phyloP scores from a whole-genome alignment of 306 rosid species.

The Quercus dentata region DNA sequence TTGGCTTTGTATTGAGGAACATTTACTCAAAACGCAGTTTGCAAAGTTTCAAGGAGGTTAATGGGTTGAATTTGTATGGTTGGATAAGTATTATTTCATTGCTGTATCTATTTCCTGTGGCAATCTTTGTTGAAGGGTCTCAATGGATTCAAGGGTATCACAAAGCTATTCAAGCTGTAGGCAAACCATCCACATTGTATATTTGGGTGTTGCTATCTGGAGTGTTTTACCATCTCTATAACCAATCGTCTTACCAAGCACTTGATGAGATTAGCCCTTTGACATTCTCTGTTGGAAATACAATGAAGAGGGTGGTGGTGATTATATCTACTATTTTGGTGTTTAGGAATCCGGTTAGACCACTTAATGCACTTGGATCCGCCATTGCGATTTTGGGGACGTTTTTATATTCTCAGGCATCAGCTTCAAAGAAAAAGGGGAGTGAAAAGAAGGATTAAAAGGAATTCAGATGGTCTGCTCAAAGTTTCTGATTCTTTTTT shows the following conservation, averaged over 20 bases:
- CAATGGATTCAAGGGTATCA: slow-evolving; percentile 91
- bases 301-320: slow-evolving; percentile 96
- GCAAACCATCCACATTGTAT: slow-evolving; percentile 67
- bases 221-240: slow-evolving; percentile 89
- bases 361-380: slow-evolving; percentile 88
- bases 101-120: slow-evolving; percentile 78
- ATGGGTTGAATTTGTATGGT: slow-evolving; percentile 88
- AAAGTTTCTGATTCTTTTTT: slow-evolving; percentile 11
- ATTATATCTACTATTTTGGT: slow-evolving; percentile 78
- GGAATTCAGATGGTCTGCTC: not conserved
- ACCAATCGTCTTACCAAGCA: slow-evolving; percentile 95
- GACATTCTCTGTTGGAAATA: slow-evolving; percentile 91
- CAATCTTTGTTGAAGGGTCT: slow-evolving; percentile 82
- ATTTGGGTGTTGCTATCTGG: slow-evolving; percentile 87
- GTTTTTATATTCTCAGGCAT: slow-evolving; percentile 82
- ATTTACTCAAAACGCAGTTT: slow-evolving; percentile 81
- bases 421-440: slow-evolving; percentile 56
- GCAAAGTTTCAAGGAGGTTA: slow-evolving; percentile 74
- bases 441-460: slow-evolving; percentile 56
- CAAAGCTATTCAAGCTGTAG: slow-evolving; percentile 60
- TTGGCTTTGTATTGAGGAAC: slow-evolving; percentile 86
- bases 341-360: slow-evolving; percentile 84
- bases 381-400: slow-evolving; percentile 90
- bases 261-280: slow-evolving; percentile 86
- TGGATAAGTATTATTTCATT: slow-evolving; percentile 71